Evolutionary conservation across 129 eudicot genomes (phyloP), one percentile per base, ranked within the genome.

Genomic region (Arctium lappa): DNA sequence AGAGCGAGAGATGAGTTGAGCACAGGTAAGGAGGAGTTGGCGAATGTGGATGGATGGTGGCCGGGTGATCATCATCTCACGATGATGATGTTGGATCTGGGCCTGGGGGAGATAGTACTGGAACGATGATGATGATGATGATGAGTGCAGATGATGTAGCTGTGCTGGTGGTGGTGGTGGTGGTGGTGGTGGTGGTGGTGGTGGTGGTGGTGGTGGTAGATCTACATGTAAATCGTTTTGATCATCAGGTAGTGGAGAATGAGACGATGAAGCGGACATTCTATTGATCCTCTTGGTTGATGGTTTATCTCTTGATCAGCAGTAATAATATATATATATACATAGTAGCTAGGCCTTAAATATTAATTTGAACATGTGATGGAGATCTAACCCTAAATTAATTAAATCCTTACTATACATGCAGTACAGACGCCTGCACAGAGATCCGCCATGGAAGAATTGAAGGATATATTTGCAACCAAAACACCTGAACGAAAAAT

Each of bases 21-120:
- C 98, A 71, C 93, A 91, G 79, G 83, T 90, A 1, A 94, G 78
- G 75, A 94, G 95, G 18, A 92, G 73, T 27, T 94, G 97, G 39
- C 95, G 91, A 75, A 88, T 72, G 76, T 89, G 90, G 85, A 87
- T 60, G 30, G 92, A 86, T 12, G 94, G 84, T 12, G 91, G 81
- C 36, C 27, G 27, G 56, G 71, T 78, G 71, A 44, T 82, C 48
- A 62, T 77, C 72, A 48, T 78, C 80, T 48, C 83, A 38, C 15
- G 81, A 0, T 48, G 74, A 74, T 76, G 88, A 11, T 75, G 33
- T 32, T 80, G 86, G 32, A 38, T 75, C 12, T 44, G 81, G 79
- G 27, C 27, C 15, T 75, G 79, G 22, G 87, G 76, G 44, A 32
- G 8, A 40, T 40, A 71, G 27, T 36, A 22, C 27, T 22, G 75